phyloP scores from a whole-genome alignment of 371 early-diverging fungal genomes.

The Scutellospora calospora region DNA sequence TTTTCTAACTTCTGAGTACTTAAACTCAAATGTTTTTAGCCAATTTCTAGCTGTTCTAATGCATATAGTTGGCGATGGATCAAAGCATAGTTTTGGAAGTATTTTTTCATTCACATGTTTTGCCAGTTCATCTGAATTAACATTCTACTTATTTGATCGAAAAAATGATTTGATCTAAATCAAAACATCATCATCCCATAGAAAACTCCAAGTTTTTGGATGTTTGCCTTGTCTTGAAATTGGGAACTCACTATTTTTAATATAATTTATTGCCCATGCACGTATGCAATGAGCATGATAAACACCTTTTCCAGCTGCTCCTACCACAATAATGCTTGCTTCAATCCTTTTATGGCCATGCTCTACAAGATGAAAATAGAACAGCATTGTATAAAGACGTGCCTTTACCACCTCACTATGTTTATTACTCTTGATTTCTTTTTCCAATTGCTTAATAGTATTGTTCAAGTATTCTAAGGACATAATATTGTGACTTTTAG shows the following conservation, averaged over 20 bases:
- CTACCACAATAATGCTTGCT: not conserved
- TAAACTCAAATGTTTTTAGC: not conserved
- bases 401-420: not conserved
- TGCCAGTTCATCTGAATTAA: not conserved
- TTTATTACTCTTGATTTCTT: not conserved
- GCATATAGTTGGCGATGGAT: not conserved
- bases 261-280: not conserved
- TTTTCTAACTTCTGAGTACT: not conserved
- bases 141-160: not conserved
- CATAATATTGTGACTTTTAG: not conserved
- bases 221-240: not conserved
- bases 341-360: not conserved
- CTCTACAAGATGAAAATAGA: conserved; percentile 5
- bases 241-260: not conserved
- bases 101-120: not conserved
- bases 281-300: not conserved
- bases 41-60: not conserved
- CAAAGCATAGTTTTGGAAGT: not conserved
- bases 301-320: not conserved
- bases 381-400: not conserved
- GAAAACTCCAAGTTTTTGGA: conserved; percentile 6
- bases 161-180: not conserved
- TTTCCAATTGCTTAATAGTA: not conserved
- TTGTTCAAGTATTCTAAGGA: not conserved
- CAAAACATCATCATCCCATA: not conserved